phyloP scores from a whole-genome alignment of 352 stramenopile genomes.

The Elongisporangium prolatum region DNA sequence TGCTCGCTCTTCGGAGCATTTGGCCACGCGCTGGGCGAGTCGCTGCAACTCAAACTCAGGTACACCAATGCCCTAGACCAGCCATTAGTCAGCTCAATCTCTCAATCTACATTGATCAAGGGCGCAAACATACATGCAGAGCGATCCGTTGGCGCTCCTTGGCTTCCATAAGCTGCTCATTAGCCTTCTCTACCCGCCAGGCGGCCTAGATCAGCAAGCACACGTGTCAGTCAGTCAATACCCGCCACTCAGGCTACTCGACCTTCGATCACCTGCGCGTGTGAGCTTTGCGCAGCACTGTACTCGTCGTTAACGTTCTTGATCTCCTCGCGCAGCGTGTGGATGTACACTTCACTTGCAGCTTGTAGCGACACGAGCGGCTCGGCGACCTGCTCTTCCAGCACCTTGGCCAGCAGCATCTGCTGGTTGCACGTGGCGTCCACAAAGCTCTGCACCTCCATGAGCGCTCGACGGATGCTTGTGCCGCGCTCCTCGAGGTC shows the following conservation, averaged over 20 bases:
- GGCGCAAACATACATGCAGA: constrained; percentile 38
- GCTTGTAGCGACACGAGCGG: constrained; percentile 74
- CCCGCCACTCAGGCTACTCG: neutral
- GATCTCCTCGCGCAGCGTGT: constrained; percentile 75
- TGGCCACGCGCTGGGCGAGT: constrained; percentile 49
- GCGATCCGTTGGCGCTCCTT: constrained; percentile 55
- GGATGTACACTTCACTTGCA: constrained; percentile 72
- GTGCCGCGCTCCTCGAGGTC: constrained; percentile 65
- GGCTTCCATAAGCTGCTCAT: constrained; percentile 45
- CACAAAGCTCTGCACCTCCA: constrained; percentile 57
- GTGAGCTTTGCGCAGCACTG: constrained; percentile 24
- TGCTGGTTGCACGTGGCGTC: constrained; percentile 63
- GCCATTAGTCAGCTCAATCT: neutral
- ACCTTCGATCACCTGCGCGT: constrained; percentile 22
- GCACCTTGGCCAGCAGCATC: constrained; percentile 62
- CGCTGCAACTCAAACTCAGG: constrained; percentile 80
- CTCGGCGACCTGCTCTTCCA: constrained; percentile 79
- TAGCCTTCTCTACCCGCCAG: constrained; percentile 22
- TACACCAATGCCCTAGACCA: constrained; percentile 58
- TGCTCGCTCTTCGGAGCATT: constrained; percentile 55
- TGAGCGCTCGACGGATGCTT: constrained; percentile 52
- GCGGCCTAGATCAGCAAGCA: constrained; percentile 15
- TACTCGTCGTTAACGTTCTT: constrained; percentile 75
- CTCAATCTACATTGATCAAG: neutral
- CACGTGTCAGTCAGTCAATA: neutral